These are phyloP conservation scores for Sequoia sempervirens DNA, from an alignment of 75 land plant genomes.

Conservation along the genomic window DNA sequence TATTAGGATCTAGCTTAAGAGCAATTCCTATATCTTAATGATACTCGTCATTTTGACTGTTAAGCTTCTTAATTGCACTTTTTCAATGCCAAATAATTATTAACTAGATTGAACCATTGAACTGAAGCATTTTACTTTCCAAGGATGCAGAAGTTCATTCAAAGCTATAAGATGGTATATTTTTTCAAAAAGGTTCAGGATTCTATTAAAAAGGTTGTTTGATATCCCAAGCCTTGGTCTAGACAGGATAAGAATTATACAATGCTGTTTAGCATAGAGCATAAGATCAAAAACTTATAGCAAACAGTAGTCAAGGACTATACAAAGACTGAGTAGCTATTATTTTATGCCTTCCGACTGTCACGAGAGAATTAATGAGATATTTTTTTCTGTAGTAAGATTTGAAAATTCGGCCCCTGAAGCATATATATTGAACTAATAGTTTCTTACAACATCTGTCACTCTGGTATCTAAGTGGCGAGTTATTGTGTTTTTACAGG, in stretches of 20 bases:
- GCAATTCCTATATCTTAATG: background rate
- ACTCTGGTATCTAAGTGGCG: background rate
- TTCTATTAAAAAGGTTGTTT: too few relatives aligned
- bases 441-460: background rate
- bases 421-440: background rate
- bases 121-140: background rate
- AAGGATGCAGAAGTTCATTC: background rate
- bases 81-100: background rate
- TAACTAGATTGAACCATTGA: background rate
- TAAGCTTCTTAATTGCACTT: background rate
- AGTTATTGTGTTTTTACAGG: constrained; percentile 2
- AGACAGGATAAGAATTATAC: too few relatives aligned
- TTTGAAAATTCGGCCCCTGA: too few relatives aligned
- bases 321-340: too few relatives aligned
- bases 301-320: too few relatives aligned
- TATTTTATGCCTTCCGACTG: too few relatives aligned
- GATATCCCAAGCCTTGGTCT: too few relatives aligned
- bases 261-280: too few relatives aligned
- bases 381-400: too few relatives aligned
- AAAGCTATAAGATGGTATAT: background rate
- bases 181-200: too few relatives aligned
- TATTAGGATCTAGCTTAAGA: background rate
- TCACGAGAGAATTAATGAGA: too few relatives aligned
- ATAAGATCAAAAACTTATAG: too few relatives aligned
- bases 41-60: background rate